A percentile compares a stretch with the other conserved stretches of the same genome.
phyloP scores from a whole-genome alignment of 108 stramenopile species.

The Nitzschia sp. region DNA sequence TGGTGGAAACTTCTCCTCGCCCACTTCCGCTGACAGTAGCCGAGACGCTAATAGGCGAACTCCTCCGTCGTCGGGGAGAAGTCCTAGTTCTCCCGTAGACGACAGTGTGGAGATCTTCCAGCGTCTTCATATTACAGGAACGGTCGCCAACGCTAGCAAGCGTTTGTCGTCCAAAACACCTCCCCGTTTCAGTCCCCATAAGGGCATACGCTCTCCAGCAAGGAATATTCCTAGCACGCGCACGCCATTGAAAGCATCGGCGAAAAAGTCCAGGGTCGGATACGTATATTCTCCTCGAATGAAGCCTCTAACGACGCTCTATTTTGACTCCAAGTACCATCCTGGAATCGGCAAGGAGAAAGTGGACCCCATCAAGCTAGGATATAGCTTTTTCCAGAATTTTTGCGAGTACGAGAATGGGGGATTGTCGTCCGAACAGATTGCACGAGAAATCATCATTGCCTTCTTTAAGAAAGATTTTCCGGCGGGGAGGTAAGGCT shows the following conservation, averaged over 20 bases:
- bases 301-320: conserved; percentile 34
- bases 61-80: not conserved
- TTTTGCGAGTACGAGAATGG: conserved; percentile 36
- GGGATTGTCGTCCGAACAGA: conserved; percentile 16
- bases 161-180: not conserved
- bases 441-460: conserved; percentile 33
- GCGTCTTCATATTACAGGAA: conserved; percentile 20
- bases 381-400: conserved; percentile 30
- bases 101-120: conserved; percentile 6
- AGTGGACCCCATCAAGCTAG: conserved; percentile 27
- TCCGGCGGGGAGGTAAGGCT: conserved; percentile 19
- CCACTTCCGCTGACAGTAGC: not conserved
- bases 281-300: conserved; percentile 27
- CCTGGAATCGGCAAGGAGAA: conserved; percentile 31
- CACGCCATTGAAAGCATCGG: conserved; percentile 5
- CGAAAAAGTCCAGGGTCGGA: not conserved
- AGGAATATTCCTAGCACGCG: not conserved
- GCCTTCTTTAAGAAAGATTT: conserved; percentile 42
- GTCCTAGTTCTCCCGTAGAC: not conserved
- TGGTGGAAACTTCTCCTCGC: conserved; percentile 6
- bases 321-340: conserved; percentile 29
- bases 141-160: conserved; percentile 15
- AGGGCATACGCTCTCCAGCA: conserved; percentile 5
- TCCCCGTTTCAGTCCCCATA: not conserved
- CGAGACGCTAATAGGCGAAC: not conserved